Conservation (phyloP, 257 asterid genomes). For the Euphrasia confusa region DNA sequence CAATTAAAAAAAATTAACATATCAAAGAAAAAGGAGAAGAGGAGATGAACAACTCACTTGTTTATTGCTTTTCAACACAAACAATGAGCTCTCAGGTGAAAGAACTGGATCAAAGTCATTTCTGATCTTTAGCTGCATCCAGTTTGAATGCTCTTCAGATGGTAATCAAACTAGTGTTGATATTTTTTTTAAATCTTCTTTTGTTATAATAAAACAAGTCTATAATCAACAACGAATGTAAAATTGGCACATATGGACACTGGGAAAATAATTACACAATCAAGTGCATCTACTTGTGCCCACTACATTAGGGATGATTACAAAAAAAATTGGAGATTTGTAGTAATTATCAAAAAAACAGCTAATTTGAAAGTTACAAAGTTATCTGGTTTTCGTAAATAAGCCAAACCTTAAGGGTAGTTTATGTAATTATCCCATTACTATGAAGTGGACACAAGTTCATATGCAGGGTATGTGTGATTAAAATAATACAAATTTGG, state of each 20-base stretch:
- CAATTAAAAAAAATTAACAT: conserved; percentile 10
- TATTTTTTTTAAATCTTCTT: conserved; percentile 2
- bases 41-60: conserved; percentile 47
- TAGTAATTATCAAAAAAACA: background rate
- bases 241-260: background rate
- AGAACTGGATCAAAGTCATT: conserved; percentile 99
- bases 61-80: conserved; percentile 84
- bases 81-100: conserved; percentile 96
- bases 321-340: background rate
- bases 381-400: background rate
- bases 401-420: background rate
- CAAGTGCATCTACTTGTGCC: background rate
- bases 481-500: conserved; percentile 12
- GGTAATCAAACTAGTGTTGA: conserved; percentile 22
- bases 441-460: background rate
- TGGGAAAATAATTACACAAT: conserved; percentile 9
- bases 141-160: conserved; percentile 22
- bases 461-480: background rate
- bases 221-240: conserved; percentile 8
- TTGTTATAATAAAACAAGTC: background rate
- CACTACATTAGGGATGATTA: background rate
- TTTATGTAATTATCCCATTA: conserved; percentile 5
- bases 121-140: conserved; percentile 90
- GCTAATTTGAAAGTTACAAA: background rate
- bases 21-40: conserved; percentile 16